Conservation (phyloP, 2,329 filamentous ascomycete genomes). For the Fusarium camptoceras region DNA sequence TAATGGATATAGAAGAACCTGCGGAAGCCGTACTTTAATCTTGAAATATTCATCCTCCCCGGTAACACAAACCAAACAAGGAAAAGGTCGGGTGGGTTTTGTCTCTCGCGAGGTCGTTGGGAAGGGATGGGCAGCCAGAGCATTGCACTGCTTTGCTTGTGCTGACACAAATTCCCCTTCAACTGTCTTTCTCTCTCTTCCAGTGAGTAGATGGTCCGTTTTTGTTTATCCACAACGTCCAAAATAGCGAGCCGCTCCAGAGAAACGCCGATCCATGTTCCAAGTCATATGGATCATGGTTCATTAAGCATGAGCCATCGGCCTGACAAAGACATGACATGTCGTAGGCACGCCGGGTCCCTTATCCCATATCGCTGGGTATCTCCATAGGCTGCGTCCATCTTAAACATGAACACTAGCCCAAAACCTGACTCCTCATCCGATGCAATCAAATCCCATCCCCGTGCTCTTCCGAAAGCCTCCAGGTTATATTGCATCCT, state of each 20-base stretch:
- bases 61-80: slow-evolving; percentile 40
- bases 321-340: slow-evolving; percentile 38
- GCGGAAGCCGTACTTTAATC: slow-evolving; percentile 46
- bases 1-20: slow-evolving; percentile 47
- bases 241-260: slow-evolving; percentile 41
- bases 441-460: slow-evolving; percentile 52
- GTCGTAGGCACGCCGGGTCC: slow-evolving; percentile 29
- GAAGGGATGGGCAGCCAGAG: slow-evolving; percentile 28
- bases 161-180: slow-evolving; percentile 34
- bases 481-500: slow-evolving; percentile 35
- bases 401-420: slow-evolving; percentile 46
- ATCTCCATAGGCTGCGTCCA: slow-evolving; percentile 41
- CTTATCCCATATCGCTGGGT: slow-evolving; percentile 35
- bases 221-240: slow-evolving; percentile 45
- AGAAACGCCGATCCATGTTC: slow-evolving; percentile 43
- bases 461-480: slow-evolving; percentile 36
- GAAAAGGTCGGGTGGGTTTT: slow-evolving; percentile 36
- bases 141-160: slow-evolving; percentile 23
- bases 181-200: slow-evolving; percentile 42
- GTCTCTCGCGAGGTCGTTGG: slow-evolving; percentile 45
- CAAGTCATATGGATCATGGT: slow-evolving; percentile 41
- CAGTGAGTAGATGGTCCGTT: slow-evolving; percentile 40
- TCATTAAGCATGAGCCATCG: slow-evolving; percentile 44
- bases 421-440: slow-evolving; percentile 54
- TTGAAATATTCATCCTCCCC: slow-evolving; percentile 45